phyloP scores from a whole-genome alignment of 306 rosid species.

The Begonia masoniana region DNA sequence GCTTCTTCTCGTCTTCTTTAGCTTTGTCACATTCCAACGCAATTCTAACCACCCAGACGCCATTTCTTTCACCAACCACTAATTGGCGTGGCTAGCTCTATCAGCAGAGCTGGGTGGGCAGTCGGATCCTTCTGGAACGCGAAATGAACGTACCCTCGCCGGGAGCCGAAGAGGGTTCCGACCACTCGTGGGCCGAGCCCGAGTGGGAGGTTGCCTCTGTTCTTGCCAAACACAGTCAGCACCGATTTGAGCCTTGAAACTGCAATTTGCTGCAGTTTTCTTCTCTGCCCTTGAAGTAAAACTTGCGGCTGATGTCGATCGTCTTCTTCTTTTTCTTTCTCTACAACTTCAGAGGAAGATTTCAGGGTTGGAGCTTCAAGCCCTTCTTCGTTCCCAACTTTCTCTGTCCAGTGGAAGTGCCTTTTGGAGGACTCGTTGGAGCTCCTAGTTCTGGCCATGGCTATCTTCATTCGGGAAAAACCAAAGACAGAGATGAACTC shows the following conservation, averaged over 20 bases:
- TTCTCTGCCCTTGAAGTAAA: constrained; percentile 25
- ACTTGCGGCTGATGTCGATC: constrained; percentile 10
- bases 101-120: constrained; percentile 69
- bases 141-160: constrained; percentile 85
- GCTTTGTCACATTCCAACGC: constrained; percentile 83
- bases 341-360: constrained; percentile 31
- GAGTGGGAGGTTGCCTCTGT: constrained; percentile 38
- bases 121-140: constrained; percentile 76
- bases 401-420: constrained; percentile 93
- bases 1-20: constrained; percentile 27
- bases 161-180: constrained; percentile 84
- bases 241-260: constrained; percentile 68
- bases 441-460: constrained; percentile 51
- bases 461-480: constrained; percentile 36
- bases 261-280: constrained; percentile 57
- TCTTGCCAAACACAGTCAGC: constrained; percentile 52
- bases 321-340: constrained; percentile 22
- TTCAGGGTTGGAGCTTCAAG: constrained; percentile 25
- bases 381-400: constrained; percentile 61
- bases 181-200: constrained; percentile 68
- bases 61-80: constrained; percentile 90
- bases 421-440: constrained; percentile 71
- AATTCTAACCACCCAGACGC: constrained; percentile 94
- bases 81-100: constrained; percentile 89
- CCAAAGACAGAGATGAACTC: constrained; percentile 14